Base-by-base conservation (phyloP, 2,329 filamentous ascomycete genomes). In the Leptographium galeiforme region DNA sequence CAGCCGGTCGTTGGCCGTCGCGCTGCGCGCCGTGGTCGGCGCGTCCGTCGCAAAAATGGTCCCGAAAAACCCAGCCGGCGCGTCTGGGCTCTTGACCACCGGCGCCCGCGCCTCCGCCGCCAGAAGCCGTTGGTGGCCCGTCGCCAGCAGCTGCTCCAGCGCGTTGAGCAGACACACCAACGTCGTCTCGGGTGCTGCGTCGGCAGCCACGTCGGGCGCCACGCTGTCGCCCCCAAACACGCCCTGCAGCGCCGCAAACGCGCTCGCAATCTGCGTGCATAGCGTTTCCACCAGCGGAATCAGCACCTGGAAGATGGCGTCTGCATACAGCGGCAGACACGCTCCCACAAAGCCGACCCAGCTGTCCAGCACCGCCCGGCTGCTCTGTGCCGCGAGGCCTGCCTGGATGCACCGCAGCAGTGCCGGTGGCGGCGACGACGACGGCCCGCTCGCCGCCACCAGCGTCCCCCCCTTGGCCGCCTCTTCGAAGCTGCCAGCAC, bases 261-360 rank as follows among this genome's bases (percentile, higher is more conserved):
- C 85, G 49, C 70, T 68, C 44, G 76, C 79, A 48, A 96, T 84
- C 64, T 95, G 84, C 54, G 75, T 75, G 64, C 90, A 96, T 45
- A 98, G 76, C 36, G 88, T 94, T 66, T 93, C 90, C 1, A 96
- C 90, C 4, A 98, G 73, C 12, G 89, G 93, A 52, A 98, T 83
- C 38, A 98, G 71, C 51, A 93, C 85, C 63, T 95, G 87, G 64
- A 96, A 96, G 47, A 96, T 88, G 6, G 84, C 81, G 45, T 87
- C 83, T 0, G 85, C 78, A 66, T 95, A 95, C 14, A 95, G 74
- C 0, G 90, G 89, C 34, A 98, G 71, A 46, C 89, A 87, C 63
- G 91, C 86, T 6, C 82, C 79, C 8, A 98, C 74, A 60, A 98
- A 90, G 34, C 79, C 76, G 11, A 96, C 82, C 94, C 94, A 98